Evolutionary conservation across 2,329 filamentous ascomycete genomes (phyloP), one percentile per base, ranked within the genome.

Genomic region (Penicillium sp.): DNA sequence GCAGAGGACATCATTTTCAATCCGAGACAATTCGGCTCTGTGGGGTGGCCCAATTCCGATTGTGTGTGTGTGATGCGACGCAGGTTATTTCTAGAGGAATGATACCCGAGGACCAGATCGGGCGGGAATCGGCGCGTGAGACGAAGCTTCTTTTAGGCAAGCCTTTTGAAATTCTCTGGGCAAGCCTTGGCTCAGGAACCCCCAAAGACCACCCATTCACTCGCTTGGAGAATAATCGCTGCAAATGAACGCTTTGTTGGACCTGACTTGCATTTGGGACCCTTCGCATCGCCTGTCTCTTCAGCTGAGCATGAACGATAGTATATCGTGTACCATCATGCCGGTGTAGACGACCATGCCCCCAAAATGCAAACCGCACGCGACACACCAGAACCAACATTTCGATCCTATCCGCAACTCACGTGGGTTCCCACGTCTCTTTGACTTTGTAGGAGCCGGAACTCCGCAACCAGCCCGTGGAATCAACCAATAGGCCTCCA

Each of bases 81-180:
- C 18, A 18, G 18, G 18, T 18, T 18, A 18, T 18, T 18, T 18
- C 18, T 3, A 18, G 18, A 18, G 18, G 18, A 18, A 18, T 18
- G 18, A 18, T 32, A 32, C 29, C 29, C 29, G 29, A 32, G 29
- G 29, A 7, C 29, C 7, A 32, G 18, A 18, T 18, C 18, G 18
- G 18, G 18, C 18, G 18, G 7, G 13, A 13, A 11, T 18, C 24
- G 9, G 40, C 18, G n/a, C 40, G 25, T 43, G 28, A 9, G 29
- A 35, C 32, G 40, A 43, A 45, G 43, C 35, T 42, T 46, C 37
- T 42, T 39, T 25, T 35, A 46, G 32, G 35, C 38, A 46, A 46
- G 45, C 38, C 38, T 37, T 32, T 11, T 11, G 29, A 32, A 32
- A 32, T 8, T 32, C 18, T 46, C 45, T 42, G 38, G 45, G 37